phyloP scores from a whole-genome alignment of 1,284 basidiomycete species.

The Pyrrhoderma noxium region DNA sequence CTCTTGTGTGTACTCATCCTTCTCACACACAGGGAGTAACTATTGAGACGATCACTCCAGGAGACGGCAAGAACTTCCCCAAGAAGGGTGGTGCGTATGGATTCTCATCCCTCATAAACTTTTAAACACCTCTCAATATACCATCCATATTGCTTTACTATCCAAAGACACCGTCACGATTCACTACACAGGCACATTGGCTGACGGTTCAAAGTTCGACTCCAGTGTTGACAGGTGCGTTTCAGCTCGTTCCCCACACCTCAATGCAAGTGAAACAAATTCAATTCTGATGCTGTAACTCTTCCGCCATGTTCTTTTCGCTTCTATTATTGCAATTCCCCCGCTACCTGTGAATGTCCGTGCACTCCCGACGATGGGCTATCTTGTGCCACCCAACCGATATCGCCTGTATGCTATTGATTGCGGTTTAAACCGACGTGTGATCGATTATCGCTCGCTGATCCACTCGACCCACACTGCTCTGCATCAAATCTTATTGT shows the following conservation, averaged over 20 bases:
- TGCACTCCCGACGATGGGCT: too few relatives aligned
- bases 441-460: too few relatives aligned
- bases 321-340: too few relatives aligned
- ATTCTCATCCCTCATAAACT: neutral
- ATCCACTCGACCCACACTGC: too few relatives aligned
- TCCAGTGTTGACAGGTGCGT: conserved; percentile 63
- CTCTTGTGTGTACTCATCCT: neutral
- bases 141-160: conserved; percentile 6
- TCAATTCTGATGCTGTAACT: too few relatives aligned
- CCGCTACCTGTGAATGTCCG: too few relatives aligned
- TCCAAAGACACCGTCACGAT: conserved; percentile 37
- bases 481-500: neutral
- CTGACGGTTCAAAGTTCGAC: conserved; percentile 47
- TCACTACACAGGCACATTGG: conserved; percentile 28
- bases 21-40: conserved; percentile 38
- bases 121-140: conserved; percentile 6
- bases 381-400: too few relatives aligned
- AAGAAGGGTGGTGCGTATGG: conserved; percentile 39
- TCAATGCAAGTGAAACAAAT: too few relatives aligned
- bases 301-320: too few relatives aligned
- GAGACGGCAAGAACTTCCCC: conserved; percentile 42
- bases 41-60: conserved; percentile 34
- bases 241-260: neutral
- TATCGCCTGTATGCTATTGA: too few relatives aligned
- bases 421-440: neutral